phyloP scores from a whole-genome alignment of 192 early-diverging fungal species.

The Coemansia sp. region DNA sequence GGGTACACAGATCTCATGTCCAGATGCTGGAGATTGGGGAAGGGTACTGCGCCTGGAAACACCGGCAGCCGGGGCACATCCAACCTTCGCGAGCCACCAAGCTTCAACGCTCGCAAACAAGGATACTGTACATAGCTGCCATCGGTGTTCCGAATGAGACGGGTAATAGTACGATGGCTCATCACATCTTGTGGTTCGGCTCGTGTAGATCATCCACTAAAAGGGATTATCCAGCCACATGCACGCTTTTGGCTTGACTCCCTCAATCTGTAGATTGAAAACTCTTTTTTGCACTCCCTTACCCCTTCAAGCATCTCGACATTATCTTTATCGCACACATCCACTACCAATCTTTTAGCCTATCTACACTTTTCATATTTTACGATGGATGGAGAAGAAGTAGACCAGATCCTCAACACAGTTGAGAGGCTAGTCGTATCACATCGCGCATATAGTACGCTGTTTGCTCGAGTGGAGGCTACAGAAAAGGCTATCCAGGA shows the following conservation, averaged over 20 bases:
- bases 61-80: background rate
- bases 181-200: background rate
- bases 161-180: background rate
- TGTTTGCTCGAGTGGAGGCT: conserved; percentile 1
- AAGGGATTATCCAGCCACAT: background rate
- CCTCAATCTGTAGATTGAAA: background rate
- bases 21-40: background rate
- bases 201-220: background rate
- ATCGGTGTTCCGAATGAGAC: background rate
- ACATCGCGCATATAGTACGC: background rate
- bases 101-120: background rate
- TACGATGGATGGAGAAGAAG: background rate
- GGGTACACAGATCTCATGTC: background rate
- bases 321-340: background rate
- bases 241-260: background rate
- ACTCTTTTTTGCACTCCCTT: background rate
- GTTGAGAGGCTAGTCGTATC: background rate
- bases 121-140: too few relatives aligned
- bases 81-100: background rate
- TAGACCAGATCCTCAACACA: background rate
- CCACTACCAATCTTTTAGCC: background rate
- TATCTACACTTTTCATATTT: background rate
- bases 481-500: background rate
- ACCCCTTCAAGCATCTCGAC: background rate
- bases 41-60: background rate